Percentiles rank a stretch among this genome's conserved stretches.
phyloP scores from a whole-genome alignment of 106 monocot genomes.

The Phalaenopsis equestris region DNA sequence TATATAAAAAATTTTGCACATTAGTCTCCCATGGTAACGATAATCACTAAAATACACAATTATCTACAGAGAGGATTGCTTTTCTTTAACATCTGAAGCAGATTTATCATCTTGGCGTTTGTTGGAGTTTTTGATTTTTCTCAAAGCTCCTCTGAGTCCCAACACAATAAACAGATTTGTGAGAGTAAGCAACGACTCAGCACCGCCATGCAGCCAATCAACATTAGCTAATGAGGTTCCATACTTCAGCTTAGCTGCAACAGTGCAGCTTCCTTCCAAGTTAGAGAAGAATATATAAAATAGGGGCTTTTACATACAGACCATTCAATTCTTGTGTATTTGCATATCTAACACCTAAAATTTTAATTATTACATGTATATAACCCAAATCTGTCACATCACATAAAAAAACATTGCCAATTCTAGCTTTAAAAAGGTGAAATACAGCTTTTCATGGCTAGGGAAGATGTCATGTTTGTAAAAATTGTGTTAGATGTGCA shows the following conservation, averaged over 20 bases:
- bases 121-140: conserved; percentile 36
- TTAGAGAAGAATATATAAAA: neutral
- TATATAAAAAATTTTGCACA: no score
- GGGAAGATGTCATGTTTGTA: no score
- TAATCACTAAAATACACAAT: neutral
- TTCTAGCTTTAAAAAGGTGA: no score
- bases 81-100: conserved; percentile 37
- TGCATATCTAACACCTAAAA: no score
- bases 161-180: conserved; percentile 92
- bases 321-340: no score
- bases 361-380: no score
- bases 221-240: conserved; percentile 97
- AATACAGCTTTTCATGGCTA: no score
- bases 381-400: no score
- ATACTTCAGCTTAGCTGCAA: conserved; percentile 86
- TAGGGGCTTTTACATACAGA: no score
- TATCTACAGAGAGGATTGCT: conserved; percentile 20
- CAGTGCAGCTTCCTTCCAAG: neutral
- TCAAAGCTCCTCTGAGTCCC: conserved; percentile 65
- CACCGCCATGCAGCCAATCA: conserved; percentile 94
- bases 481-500: no score
- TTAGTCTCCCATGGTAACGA: no score
- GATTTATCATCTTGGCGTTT: conserved; percentile 17
- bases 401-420: no score
- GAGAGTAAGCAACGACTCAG: conserved; percentile 81